Evolutionary conservation across 257 asterid species (phyloP).

Genomic region (Petrea volubilis): DNA sequence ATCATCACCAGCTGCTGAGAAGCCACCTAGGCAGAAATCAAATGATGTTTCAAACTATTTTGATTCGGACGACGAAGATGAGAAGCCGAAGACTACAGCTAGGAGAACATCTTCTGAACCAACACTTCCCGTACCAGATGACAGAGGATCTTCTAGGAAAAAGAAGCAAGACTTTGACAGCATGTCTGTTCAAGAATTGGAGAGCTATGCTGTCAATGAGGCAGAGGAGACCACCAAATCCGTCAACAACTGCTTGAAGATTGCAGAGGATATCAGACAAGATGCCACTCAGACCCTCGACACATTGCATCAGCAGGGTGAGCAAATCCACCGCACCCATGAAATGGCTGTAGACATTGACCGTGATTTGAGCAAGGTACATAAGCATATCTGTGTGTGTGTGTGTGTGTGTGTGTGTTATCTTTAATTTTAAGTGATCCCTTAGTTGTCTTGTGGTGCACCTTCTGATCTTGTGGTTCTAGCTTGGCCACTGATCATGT

Average conservation of each 20-base stretch:
- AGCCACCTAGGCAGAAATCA: slow-evolving; percentile 31
- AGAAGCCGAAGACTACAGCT: slow-evolving; percentile 28
- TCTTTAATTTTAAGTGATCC: no score
- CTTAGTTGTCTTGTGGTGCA: no score
- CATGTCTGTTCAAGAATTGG: slow-evolving; percentile 90
- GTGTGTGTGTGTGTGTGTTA: no score
- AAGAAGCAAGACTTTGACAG: slow-evolving; percentile 47
- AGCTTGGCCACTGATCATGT: no score
- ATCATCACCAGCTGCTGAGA: slow-evolving; percentile 48
- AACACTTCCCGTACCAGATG: slow-evolving; percentile 36
- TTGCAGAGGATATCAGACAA: slow-evolving; percentile 78
- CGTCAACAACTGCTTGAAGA: slow-evolving; percentile 71
- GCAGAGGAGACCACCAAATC: slow-evolving; percentile 78
- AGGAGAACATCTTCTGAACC: slow-evolving; percentile 86
- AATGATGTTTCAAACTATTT: slow-evolving; percentile 37
- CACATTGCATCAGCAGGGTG: slow-evolving; percentile 84
- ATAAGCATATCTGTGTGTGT: no score
- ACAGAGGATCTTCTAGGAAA: slow-evolving; percentile 36
- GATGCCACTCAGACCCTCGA: slow-evolving; percentile 76
- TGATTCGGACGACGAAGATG: slow-evolving; percentile 37
- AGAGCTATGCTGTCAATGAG: slow-evolving; percentile 64
- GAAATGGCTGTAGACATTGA: slow-evolving; percentile 92
- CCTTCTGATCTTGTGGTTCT: no score
- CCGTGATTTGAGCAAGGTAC: slow-evolving; percentile 72
- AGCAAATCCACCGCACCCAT: slow-evolving; percentile 90